Evolutionary conservation across 1,284 basidiomycete genomes (phyloP).

Genomic region (Heterobasidion parviporum): DNA sequence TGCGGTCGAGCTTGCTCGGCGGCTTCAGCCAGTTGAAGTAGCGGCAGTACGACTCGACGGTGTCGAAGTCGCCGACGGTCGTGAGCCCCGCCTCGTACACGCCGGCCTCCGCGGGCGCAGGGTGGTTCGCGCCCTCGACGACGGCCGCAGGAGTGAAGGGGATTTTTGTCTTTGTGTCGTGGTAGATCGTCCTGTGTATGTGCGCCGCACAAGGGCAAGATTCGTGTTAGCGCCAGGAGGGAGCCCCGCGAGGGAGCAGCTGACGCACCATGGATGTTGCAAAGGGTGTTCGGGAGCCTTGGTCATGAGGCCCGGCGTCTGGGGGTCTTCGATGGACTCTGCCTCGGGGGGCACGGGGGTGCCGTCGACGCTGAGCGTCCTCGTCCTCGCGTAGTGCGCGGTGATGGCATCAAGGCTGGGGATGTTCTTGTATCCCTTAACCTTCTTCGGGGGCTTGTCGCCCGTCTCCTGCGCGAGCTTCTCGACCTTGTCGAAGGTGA

Average conservation of each 20-base stretch:
- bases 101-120: slow-evolving; percentile 42
- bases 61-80: slow-evolving; percentile 74
- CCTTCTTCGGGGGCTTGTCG: slow-evolving; percentile 27
- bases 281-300: slow-evolving; percentile 78
- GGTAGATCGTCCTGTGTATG: slow-evolving; percentile 70
- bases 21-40: slow-evolving; percentile 93
- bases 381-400: slow-evolving; percentile 58
- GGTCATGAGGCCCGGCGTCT: slow-evolving; percentile 66
- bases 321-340: slow-evolving; percentile 69
- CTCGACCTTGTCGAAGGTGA: slow-evolving; percentile 55
- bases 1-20: slow-evolving; percentile 79
- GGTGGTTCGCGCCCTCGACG: slow-evolving; percentile 28
- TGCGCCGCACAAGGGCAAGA: neutral
- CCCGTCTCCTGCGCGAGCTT: slow-evolving; percentile 46
- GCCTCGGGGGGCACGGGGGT: slow-evolving; percentile 64
- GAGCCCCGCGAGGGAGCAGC: neutral
- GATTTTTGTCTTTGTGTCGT: slow-evolving; percentile 74
- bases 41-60: slow-evolving; percentile 88
- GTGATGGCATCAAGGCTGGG: slow-evolving; percentile 78
- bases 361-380: slow-evolving; percentile 65
- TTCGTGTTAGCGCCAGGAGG: neutral
- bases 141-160: slow-evolving; percentile 39
- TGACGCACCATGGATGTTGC: slow-evolving; percentile 70
- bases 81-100: slow-evolving; percentile 75
- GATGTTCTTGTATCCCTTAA: slow-evolving; percentile 77